phyloP scores from a whole-genome alignment of 208 protist genomes.

The Trypanosoma boissoni region DNA sequence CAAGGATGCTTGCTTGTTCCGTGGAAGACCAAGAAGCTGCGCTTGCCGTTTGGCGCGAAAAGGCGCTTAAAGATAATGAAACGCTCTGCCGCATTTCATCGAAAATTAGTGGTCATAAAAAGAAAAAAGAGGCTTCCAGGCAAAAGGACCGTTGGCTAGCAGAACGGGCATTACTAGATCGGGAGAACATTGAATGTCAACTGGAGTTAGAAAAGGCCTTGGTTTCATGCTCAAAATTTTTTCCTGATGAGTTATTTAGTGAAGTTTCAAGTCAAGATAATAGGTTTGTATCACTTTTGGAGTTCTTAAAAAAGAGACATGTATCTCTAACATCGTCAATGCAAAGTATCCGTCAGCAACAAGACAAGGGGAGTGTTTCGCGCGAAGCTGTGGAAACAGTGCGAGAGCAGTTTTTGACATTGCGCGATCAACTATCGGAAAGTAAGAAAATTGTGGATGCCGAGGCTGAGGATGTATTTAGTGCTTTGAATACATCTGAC shows the following conservation, averaged over 20 bases:
- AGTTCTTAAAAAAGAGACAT: not conserved
- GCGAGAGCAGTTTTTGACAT: not conserved
- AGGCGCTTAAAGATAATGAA: slow-evolving; percentile 18
- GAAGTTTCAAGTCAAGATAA: slow-evolving; percentile 10
- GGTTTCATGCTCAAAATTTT: slow-evolving; percentile 1
- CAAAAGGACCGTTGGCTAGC: slow-evolving; percentile 17
- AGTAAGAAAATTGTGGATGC: slow-evolving; percentile 4
- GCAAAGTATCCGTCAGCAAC: not conserved
- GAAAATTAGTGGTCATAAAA: slow-evolving; percentile 43
- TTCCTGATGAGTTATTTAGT: slow-evolving; percentile 10
- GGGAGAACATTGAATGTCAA: slow-evolving; percentile 27
- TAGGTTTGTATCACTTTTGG: not conserved
- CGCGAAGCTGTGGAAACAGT: not conserved
- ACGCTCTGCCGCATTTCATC: slow-evolving; percentile 23
- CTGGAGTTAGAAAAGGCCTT: slow-evolving; percentile 34
- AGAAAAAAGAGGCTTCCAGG: slow-evolving; percentile 4
- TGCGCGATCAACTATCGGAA: slow-evolving; percentile 12
- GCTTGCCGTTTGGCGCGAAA: slow-evolving; percentile 46
- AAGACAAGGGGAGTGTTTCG: not conserved
- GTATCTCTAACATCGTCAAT: slow-evolving; percentile 5
- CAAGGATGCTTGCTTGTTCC: slow-evolving; percentile 27
- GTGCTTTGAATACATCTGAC: not conserved
- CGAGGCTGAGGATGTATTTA: not conserved
- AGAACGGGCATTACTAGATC: slow-evolving; percentile 8
- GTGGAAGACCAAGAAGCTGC: slow-evolving; percentile 32